Evolutionary conservation across 768 basidiomycete genomes (phyloP), one percentile per base, ranked within the genome.

Genomic region (Rhodocollybia butyracea): DNA sequence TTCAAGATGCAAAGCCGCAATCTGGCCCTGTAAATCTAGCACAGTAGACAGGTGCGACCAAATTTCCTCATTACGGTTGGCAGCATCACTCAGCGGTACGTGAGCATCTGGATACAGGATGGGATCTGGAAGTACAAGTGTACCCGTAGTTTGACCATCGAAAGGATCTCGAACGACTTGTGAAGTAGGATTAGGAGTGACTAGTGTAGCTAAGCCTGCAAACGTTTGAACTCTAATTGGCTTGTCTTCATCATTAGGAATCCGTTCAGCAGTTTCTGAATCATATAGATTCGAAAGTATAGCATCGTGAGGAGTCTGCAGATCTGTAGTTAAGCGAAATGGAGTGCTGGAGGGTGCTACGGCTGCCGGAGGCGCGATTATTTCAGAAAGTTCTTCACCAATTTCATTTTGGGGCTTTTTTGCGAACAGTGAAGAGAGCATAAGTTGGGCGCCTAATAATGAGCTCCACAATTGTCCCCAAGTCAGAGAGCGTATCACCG

Each of bases 31-130:
- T 29, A 91, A 68, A 34, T 85, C 84, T 58, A 89, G 66, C n/a
- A 91, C 85, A 41, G 76, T 77, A 19, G 82, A 81, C 15, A 91
- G 77, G 58, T 86, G 83, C 0, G 77, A 63, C 89, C 89, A 91
- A 46, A 88, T 66, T 51, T 78, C 81, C 48, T 79, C 80, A 59
- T 78, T 77, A 45, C 69, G 70, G 17, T 41, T 52, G 51, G 55
- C 59, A 12, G 62, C 62, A 36, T 59, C 61, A 22, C 51, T 59
- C 15, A 54, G 51, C 19, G 46, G 45, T 26, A 55, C 32, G 2
- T 48, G 34, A 10, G 55, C 57, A 32, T 64, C 63, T 29, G 53
- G 58, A 17, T 61, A 56, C 19, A 41, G 27, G 46, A 53, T 51
- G 38, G 21, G 51, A 30, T 64, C 59, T 3, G 60, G 56, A 10